Percentiles rank a stretch among this genome's conserved stretches.
Conservation (phyloP, 2,329 filamentous ascomycete species). For the Sporothrix brunneoviolacea region DNA sequence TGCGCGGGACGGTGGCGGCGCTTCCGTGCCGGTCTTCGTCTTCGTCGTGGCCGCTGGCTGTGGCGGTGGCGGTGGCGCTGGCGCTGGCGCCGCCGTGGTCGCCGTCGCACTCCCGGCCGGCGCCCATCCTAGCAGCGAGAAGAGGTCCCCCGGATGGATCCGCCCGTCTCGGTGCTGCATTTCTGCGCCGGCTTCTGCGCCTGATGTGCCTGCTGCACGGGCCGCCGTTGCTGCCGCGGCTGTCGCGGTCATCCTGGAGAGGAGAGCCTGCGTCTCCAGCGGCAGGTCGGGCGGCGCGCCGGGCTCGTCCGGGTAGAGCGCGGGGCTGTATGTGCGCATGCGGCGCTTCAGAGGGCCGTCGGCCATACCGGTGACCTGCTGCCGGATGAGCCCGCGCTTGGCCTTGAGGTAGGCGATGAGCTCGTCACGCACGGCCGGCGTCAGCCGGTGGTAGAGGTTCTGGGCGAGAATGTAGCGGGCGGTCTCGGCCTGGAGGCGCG, state of each 20-base stretch:
- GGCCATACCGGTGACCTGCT: neutral
- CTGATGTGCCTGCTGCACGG: too few species aligned
- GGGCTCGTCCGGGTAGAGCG: conserved; percentile 1
- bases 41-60: too few species aligned
- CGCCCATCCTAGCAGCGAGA: too few species aligned
- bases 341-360: neutral
- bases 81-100: too few species aligned
- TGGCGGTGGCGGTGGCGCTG: too few species aligned
- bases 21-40: too few species aligned
- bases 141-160: neutral
- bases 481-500: neutral
- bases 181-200: too few species aligned
- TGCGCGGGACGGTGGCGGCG: too few species aligned
- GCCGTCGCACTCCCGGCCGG: too few species aligned
- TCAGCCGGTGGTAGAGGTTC: neutral
- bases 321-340: neutral
- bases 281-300: conserved; percentile 3
- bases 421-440: neutral
- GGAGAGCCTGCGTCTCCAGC: neutral
- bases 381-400: neutral
- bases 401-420: neutral
- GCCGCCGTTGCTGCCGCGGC: neutral
- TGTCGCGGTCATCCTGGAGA: neutral
- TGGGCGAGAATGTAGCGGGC: neutral
- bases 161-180: neutral